Base-by-base conservation (phyloP, 73 alveolate species). In the Tetrahymena elliotti region DNA sequence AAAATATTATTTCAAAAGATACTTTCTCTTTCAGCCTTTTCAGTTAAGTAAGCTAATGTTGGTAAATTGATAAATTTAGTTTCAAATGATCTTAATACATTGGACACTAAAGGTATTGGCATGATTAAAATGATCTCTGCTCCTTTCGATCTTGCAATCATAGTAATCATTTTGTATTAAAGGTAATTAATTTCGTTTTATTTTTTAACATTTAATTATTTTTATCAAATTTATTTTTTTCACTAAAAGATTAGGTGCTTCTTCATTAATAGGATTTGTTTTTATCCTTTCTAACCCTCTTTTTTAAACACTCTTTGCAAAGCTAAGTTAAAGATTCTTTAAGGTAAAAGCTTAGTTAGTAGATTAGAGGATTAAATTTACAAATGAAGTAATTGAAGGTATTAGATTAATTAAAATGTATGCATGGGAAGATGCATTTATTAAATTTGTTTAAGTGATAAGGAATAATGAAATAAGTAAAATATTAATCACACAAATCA, bases 21-120 rank as follows among this genome's bases (percentile, higher is more conserved):
- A 18, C n/a, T 36, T 6, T 68, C 38, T 2, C 53, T 94, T 37
- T 83, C 94, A 38, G 31, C 93, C 0, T 94, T 37, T 39, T 82
- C 96, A 1, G 38, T 94, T 33, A 94, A 84, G 33, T 3, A 41
- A 3, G 82, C 93, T 34, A 88, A 94, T 84, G 88, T 94, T 6
- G 96, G 96, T 13, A 88, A 94, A n/a, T 35, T 94, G 37, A 40
- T 94, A 93, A 94, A 94, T 94, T 54, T 94, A 9, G 96, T 94
- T 13, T 84, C 94, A 33, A 53, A 94, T 33, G 96, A 94, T 94
- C 40, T 94, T 0, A 88, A 94, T 47, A 36, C 34, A 4, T 33
- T 94, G 24, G 96, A 94, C 40, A 33, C 35, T 34, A 34, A 94
- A 84, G 33, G 53, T 22, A 12, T 40, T 4, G 38, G 83, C 18